Percentiles rank a stretch among this genome's conserved stretches.
phyloP scores from a whole-genome alignment of 768 basidiomycete species.

The Suillus spraguei region DNA sequence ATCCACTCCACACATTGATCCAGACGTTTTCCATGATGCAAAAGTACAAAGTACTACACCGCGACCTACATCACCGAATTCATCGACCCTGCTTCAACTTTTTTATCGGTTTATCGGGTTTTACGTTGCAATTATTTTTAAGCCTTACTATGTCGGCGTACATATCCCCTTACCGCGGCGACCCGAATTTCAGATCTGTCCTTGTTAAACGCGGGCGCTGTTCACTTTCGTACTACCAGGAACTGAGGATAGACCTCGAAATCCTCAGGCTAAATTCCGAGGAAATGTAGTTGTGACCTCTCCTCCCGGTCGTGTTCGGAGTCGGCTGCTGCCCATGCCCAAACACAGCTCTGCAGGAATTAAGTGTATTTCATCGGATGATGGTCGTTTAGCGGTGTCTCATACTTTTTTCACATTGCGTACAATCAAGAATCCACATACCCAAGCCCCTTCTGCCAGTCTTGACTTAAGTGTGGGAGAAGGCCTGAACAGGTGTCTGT shows the following conservation, averaged over 20 bases:
- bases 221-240: neutral
- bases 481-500: too few relatives aligned
- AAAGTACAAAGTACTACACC: neutral
- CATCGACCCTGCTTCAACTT: conserved; percentile 48
- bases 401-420: too few relatives aligned
- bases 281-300: conserved; percentile 17
- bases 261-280: conserved; percentile 18
- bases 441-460: too few relatives aligned
- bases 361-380: too few relatives aligned
- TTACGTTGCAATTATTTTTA: conserved; percentile 37
- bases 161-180: conserved; percentile 25
- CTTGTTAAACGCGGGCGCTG: conserved; percentile 16
- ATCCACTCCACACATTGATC: neutral
- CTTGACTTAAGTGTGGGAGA: too few relatives aligned
- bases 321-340: too few relatives aligned
- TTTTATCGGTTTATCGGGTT: conserved; percentile 52
- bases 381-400: too few relatives aligned
- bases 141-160: conserved; percentile 47
- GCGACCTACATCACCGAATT: conserved; percentile 22
- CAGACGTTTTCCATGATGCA: neutral
- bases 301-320: too few relatives aligned
- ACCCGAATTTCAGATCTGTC: conserved; percentile 50
- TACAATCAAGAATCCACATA: too few relatives aligned
- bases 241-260: neutral
- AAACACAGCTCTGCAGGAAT: too few relatives aligned